A percentile compares a stretch with the other conserved stretches of the same genome.
Conservation (phyloP, 352 stramenopile species). For the Globisporangium echinulatum region DNA sequence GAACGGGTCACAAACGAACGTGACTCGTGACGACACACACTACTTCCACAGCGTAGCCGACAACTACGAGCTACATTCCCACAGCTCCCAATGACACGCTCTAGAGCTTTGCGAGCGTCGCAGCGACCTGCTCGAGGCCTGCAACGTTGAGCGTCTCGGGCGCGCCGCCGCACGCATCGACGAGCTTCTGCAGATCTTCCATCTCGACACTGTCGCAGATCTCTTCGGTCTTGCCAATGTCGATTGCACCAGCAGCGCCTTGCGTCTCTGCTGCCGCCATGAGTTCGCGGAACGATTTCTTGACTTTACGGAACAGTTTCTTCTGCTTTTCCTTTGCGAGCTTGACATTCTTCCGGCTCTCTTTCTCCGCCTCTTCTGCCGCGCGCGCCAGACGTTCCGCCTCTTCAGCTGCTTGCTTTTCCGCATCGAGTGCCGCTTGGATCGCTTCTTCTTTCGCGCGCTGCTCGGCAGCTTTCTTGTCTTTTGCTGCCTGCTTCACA, state of each 20-base stretch:
- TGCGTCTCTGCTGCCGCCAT: slow-evolving; percentile 60
- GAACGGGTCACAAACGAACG: too few species aligned
- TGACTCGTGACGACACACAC: too few species aligned
- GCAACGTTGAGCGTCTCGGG: slow-evolving; percentile 47
- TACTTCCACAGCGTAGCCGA: neutral
- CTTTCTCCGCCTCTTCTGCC: slow-evolving; percentile 67
- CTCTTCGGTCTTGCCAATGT: slow-evolving; percentile 70
- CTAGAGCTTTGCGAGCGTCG: slow-evolving; percentile 41
- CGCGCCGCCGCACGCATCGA: slow-evolving; percentile 46
- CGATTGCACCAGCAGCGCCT: slow-evolving; percentile 45
- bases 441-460: slow-evolving; percentile 69
- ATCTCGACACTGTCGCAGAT: slow-evolving; percentile 70
- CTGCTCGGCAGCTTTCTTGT: slow-evolving; percentile 72
- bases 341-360: slow-evolving; percentile 63
- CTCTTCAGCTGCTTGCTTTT: slow-evolving; percentile 58
- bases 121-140: slow-evolving; percentile 46
- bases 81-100: neutral
- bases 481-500: slow-evolving; percentile 81
- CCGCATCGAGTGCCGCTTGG: slow-evolving; percentile 60
- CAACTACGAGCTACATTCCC: neutral
- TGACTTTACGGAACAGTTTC: slow-evolving; percentile 77
- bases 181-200: slow-evolving; percentile 59
- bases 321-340: slow-evolving; percentile 81
- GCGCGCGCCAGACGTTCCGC: slow-evolving; percentile 36
- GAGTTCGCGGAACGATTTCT: slow-evolving; percentile 80